Percentiles rank a stretch among this genome's conserved stretches.
These are phyloP conservation scores for Plasmodium vivax DNA, from an alignment of 169 alveolate species.

Conservation along the genomic window DNA sequence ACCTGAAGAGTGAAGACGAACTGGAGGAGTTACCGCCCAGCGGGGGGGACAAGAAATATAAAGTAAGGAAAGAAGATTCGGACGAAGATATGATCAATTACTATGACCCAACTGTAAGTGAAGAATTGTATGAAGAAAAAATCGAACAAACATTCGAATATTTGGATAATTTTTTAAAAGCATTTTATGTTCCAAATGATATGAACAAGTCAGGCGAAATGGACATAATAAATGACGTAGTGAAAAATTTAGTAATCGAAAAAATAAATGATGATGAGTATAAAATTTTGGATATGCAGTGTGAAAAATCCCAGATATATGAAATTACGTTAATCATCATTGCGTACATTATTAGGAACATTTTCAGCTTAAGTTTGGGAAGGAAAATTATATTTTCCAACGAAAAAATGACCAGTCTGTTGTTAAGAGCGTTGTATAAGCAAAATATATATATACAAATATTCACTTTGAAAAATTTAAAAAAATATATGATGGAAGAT, in stretches of 20 bases:
- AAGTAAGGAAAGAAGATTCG: background rate
- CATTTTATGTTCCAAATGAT: slow-evolving; percentile 14
- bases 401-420: slow-evolving; percentile 9
- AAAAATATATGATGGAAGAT: slow-evolving; percentile 64
- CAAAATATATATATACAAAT: slow-evolving; percentile 72
- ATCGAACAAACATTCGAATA: slow-evolving; percentile 48
- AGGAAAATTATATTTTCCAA: slow-evolving; percentile 65
- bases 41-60: background rate
- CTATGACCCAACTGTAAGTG: slow-evolving; percentile 38
- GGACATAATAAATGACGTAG: slow-evolving; percentile 11
- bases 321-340: slow-evolving; percentile 63
- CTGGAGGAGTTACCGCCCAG: background rate
- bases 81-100: slow-evolving; percentile 29
- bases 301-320: slow-evolving; percentile 26
- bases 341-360: slow-evolving; percentile 42
- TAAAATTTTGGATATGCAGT: background rate
- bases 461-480: slow-evolving; percentile 64
- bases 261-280: slow-evolving; percentile 7
- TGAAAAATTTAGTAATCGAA: slow-evolving; percentile 5
- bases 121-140: slow-evolving; percentile 55
- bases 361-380: slow-evolving; percentile 60
- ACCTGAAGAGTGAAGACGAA: slow-evolving; percentile 53
- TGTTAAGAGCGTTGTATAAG: slow-evolving; percentile 34
- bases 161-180: slow-evolving; percentile 47
- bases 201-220: background rate